Evolutionary conservation across 139 green algal genomes (phyloP).

Genomic region (Spirogloea muscicola): DNA sequence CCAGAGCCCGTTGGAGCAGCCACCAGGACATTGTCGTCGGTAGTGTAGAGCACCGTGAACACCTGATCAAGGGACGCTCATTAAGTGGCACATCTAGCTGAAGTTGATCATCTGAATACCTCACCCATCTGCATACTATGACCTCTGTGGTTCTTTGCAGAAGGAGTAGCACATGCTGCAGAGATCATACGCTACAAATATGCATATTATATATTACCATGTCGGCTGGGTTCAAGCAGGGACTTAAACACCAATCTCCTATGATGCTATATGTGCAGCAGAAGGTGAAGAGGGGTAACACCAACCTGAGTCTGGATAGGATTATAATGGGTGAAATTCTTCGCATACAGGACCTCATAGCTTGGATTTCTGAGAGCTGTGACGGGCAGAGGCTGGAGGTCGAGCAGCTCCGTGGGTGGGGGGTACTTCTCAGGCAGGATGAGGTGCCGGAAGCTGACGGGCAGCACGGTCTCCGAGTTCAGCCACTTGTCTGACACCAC

Average conservation of each 20-base stretch:
- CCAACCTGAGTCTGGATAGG: slow-evolving; percentile 97
- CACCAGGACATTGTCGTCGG: slow-evolving; percentile 88
- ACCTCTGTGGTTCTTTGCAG: no score
- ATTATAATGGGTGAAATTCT: slow-evolving; percentile 82
- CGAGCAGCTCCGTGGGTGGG: slow-evolving; percentile 92
- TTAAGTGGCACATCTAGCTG: no score
- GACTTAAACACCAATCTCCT: no score
- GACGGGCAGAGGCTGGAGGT: slow-evolving; percentile 94
- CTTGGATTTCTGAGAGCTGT: slow-evolving; percentile 72
- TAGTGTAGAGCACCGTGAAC: slow-evolving; percentile 90
- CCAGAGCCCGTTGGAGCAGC: slow-evolving; percentile 83
- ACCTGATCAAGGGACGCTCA: no score
- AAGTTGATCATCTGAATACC: no score
- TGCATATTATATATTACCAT: no score
- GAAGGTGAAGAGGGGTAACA: no score
- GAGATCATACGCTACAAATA: no score
- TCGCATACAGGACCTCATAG: slow-evolving; percentile 82
- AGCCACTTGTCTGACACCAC: slow-evolving; percentile 85
- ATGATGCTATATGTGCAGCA: no score
- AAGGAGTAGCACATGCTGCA: no score
- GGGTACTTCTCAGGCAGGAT: slow-evolving; percentile 94
- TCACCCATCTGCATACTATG: no score
- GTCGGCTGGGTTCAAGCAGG: no score
- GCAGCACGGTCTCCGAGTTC: slow-evolving; percentile 76
- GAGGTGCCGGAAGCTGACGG: slow-evolving; percentile 84